Evolutionary conservation across 1,284 basidiomycete species (phyloP).

Genomic region (Ceratobasidium sp.): DNA sequence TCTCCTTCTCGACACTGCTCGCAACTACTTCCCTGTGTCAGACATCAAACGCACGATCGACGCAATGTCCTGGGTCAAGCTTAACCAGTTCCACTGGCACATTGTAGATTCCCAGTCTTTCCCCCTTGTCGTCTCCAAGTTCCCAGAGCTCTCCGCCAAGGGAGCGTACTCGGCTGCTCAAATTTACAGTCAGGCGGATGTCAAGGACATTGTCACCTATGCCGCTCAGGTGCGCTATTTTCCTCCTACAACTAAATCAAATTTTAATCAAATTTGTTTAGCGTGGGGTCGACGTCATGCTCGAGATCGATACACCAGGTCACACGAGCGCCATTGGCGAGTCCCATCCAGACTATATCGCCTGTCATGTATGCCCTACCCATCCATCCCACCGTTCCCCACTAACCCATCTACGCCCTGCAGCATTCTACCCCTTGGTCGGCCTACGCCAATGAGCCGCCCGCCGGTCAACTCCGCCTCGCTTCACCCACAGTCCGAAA

Average conservation of each 20-base stretch:
- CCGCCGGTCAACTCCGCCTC: conserved; percentile 80
- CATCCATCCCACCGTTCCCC: background rate
- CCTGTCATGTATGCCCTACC: conserved; percentile 68
- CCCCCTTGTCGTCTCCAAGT: conserved; percentile 70
- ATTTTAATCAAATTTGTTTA: conserved; percentile 48
- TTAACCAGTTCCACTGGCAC: conserved; percentile 57
- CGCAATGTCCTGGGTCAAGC: conserved; percentile 87
- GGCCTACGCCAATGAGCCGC: conserved; percentile 61
- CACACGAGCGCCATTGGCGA: conserved; percentile 74
- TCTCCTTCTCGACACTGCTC: conserved; percentile 79
- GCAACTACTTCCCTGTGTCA: conserved; percentile 69
- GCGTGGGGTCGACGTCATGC: conserved; percentile 81
- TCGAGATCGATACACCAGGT: conserved; percentile 78
- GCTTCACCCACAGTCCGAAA: conserved; percentile 58
- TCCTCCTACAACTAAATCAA: background rate
- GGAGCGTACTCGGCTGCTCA: conserved; percentile 71
- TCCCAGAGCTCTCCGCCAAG: conserved; percentile 64
- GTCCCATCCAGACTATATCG: conserved; percentile 73
- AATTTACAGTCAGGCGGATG: conserved; percentile 67
- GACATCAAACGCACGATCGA: conserved; percentile 79
- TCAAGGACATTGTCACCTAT: conserved; percentile 70
- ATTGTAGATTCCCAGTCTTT: conserved; percentile 66
- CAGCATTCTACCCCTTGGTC: conserved; percentile 24
- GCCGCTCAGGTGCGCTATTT: conserved; percentile 66
- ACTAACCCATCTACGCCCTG: conserved; percentile 12